Base-by-base conservation (phyloP, 108 stramenopile genomes). In the Cyclotella baltica region DNA sequence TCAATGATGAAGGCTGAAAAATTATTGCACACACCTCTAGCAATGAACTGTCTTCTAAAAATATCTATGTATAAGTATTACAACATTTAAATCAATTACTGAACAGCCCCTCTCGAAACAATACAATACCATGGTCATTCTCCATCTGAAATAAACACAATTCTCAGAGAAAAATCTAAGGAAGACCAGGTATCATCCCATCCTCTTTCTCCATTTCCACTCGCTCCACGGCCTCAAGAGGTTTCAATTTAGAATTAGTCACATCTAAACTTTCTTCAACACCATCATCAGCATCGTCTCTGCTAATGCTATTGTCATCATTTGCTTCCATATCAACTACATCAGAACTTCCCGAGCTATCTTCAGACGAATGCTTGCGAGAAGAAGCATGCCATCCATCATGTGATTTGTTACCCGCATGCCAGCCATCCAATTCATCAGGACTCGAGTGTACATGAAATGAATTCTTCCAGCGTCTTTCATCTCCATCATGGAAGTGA, bases 181-280 rank as follows among this genome's bases (percentile, higher is more conserved):
- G 66, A 27, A 67, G 66, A 50, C 66, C 66, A 29, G 66, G 66
- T 3, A 67, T 50, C 43, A 67, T 67, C 11, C 43, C 47, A 67
- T 67, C 66, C 29, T 67, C 66, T 10, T 67, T 50, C 30, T 50
- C 66, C 5, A 50, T 16, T 50, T 50, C 48, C 4, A 47, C 27
- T 29, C 66, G 30, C 29, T 67, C 66, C 22, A 67, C 47, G 19
- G 47, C 66, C 36, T 63, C 62, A 19, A 63, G 34, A 38, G 13
- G 25, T 30, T 59, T 59, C 28, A 29, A 16, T 6, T 20, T 30
- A 5, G 58, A n/a, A 10, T 43, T 43, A n/a, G n/a, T n/a, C n/a
- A n/a, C n/a, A n/a, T n/a, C n/a, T n/a, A n/a, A n/a, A n/a, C n/a
- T n/a, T n/a, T n/a, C n/a, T n/a, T n/a, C n/a, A n/a, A n/a, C n/a